phyloP scores from a whole-genome alignment of 140 eudicot genomes.

The Cichorium intybus region DNA sequence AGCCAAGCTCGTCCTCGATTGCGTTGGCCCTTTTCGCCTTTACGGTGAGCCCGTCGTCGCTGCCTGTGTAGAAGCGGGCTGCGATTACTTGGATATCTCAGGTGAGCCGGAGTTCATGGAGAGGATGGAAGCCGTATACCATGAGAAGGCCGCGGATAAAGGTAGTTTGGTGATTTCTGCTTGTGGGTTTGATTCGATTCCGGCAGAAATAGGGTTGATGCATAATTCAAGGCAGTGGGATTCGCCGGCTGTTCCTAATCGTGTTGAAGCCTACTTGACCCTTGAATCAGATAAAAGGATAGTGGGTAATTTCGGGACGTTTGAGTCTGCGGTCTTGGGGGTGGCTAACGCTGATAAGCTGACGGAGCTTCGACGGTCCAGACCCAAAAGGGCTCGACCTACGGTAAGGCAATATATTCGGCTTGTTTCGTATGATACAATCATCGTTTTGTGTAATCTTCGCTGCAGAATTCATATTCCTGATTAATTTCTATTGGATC shows the following conservation, averaged over 20 bases:
- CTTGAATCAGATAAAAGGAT: slow-evolving; percentile 76
- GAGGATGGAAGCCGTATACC: slow-evolving; percentile 71
- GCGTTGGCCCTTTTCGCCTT: slow-evolving; percentile 88
- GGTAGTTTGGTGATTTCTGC: slow-evolving; percentile 84
- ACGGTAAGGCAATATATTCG: slow-evolving; percentile 26
- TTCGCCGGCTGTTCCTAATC: slow-evolving; percentile 47
- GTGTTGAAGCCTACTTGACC: slow-evolving; percentile 78
- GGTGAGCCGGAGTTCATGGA: slow-evolving; percentile 99
- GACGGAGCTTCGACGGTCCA: slow-evolving; percentile 58
- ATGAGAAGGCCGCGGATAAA: slow-evolving; percentile 55
- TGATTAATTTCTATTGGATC: not conserved
- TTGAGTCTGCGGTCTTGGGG: slow-evolving; percentile 86
- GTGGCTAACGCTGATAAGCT: slow-evolving; percentile 70
- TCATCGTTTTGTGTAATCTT: not conserved
- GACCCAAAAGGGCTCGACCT: slow-evolving; percentile 71
- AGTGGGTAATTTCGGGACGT: slow-evolving; percentile 83
- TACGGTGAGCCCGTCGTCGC: slow-evolving; percentile 74
- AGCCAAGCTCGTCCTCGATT: slow-evolving; percentile 61
- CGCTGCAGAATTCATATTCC: not conserved
- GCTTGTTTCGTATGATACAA: not conserved
- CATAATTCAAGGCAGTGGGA: slow-evolving; percentile 67
- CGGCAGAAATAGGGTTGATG: slow-evolving; percentile 84
- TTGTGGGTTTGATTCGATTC: slow-evolving; percentile 92
- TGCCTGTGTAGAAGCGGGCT: slow-evolving; percentile 70
- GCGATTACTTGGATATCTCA: slow-evolving; percentile 75